Evolutionary conservation across 306 rosid genomes (phyloP), one percentile per base, ranked within the genome.

Genomic region (Glycyrrhiza uralensis): DNA sequence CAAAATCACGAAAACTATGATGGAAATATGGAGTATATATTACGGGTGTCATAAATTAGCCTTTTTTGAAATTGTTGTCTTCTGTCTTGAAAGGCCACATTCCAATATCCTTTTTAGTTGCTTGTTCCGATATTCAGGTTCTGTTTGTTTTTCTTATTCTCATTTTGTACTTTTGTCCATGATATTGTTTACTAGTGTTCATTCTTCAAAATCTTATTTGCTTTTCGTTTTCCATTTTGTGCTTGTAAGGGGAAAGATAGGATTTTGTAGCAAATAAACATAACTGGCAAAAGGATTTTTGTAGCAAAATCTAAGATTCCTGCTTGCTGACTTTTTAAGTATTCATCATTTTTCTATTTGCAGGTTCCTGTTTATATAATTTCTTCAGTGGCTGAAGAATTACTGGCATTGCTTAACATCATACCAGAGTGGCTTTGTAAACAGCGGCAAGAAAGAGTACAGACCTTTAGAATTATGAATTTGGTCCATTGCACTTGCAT

Each of bases 371-470:
- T 93, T 76, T 93, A 83, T 82, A 79, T 93, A 15, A 83, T 93
- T 66, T 93, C 97, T 63, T 93, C 90, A 15, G 83, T 87, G 51
- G 90, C 92, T n/a, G 89, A 93, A 82, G 92, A 90, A 66, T 80
- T 93, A 74, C 78, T 93, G 74, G 85, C 93, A 61, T 84, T 82
- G 66, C 85, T 86, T 65, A 87, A 88, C 79, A 69, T 83, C 67
- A 84, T 90, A 69, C 96, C 98, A 15, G 98, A 93, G 71, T 93
- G 96, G 98, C 84, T 93, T 72, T 84, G 89, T 78, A 84, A 82
- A 73, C 81, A 84, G 60, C 77, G 93, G 71, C 97, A 87, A 83
- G 90, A 82, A 78, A 88, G 78, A 86, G 98, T 88, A 65, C 41
- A 42, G 20, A 20, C 59, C 33, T 54, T 60, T 80, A 11, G 3